Evolutionary conservation across 2,329 filamentous ascomycete species (phyloP), one percentile per base, ranked within the genome.

Genomic region (Cladosporium halotolerans): DNA sequence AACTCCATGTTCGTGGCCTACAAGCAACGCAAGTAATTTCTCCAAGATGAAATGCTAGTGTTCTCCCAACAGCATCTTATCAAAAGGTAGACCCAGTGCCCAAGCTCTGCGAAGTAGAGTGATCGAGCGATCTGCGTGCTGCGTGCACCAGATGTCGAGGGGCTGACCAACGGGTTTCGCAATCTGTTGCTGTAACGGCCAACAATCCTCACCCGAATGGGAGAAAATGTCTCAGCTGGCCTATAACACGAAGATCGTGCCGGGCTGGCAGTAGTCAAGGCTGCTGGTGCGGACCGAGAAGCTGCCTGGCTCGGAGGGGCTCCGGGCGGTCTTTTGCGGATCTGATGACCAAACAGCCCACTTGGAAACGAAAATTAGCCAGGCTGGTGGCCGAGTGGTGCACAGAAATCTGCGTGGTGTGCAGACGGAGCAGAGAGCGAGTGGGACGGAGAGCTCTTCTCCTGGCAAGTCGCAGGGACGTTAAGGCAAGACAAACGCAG

Each of bases 1-100:
- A 62, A 61, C 36, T 60, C 60, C 61, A 63, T 62, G 39, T 53
- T 47, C 42, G 36, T 38, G 7, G 34, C 36, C 40, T 44, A 51
- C 48, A 51, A 51, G 23, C 13, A 44, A 51, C 48, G 48, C 48
- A 44, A 38, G 48, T 44, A 51, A 51, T 51, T 32, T 51, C 48
- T 51, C 48, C 48, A 43, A 51, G 32, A 44, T 51, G 48, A 42
- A 51, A 44, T 31, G 40, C 48, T 51, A 51, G 32, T 44, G 48
- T 51, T 19, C 48, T 39, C 31, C 48, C 48, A 51, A 28, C 48
- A 51, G 48, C 48, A 51, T 51, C 48, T 51, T 51, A 51, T 44
- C 40, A 43, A 43, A 51, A 51, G 19, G 3, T n/a, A 39, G 38
- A 39, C 16, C 16, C 32, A 43, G 48, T 13, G 48, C 48, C 48